These are phyloP conservation scores for Cantharellus cinnabarinus DNA, from an alignment of 768 basidiomycete genomes.

Conservation along the genomic window DNA sequence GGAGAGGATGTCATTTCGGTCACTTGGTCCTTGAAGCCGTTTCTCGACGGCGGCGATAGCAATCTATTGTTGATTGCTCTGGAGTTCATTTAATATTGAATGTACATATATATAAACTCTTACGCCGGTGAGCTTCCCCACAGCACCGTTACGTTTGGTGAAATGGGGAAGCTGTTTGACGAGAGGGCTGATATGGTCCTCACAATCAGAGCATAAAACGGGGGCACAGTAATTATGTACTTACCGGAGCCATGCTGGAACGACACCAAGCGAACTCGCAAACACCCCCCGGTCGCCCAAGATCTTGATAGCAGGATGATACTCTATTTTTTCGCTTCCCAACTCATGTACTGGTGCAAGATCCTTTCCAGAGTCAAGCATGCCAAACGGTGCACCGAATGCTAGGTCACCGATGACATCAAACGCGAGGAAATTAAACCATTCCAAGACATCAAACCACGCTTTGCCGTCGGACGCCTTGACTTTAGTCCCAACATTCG, in stretches of 20 bases:
- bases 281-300: constrained; percentile 78
- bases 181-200: constrained; percentile 20
- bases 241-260: constrained; percentile 41
- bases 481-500: constrained; percentile 38
- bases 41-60: constrained; percentile 34
- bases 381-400: constrained; percentile 77
- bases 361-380: constrained; percentile 58
- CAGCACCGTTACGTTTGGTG: constrained; percentile 39
- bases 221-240: background rate
- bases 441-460: constrained; percentile 58
- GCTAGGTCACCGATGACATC: constrained; percentile 72
- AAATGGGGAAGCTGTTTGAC: constrained; percentile 47
- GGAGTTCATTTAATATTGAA: background rate
- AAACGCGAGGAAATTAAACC: constrained; percentile 46
- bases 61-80: constrained; percentile 4
- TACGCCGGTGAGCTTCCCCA: constrained; percentile 49
- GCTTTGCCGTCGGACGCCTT: constrained; percentile 28
- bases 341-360: constrained; percentile 41
- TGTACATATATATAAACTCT: background rate
- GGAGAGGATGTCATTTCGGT: constrained; percentile 61
- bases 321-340: constrained; percentile 13
- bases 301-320: constrained; percentile 67
- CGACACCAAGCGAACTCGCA: constrained; percentile 62
- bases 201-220: background rate
- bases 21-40: constrained; percentile 41